Evolutionary conservation across 192 early-diverging fungal genomes (phyloP).

Genomic region (Backusella westeae): DNA sequence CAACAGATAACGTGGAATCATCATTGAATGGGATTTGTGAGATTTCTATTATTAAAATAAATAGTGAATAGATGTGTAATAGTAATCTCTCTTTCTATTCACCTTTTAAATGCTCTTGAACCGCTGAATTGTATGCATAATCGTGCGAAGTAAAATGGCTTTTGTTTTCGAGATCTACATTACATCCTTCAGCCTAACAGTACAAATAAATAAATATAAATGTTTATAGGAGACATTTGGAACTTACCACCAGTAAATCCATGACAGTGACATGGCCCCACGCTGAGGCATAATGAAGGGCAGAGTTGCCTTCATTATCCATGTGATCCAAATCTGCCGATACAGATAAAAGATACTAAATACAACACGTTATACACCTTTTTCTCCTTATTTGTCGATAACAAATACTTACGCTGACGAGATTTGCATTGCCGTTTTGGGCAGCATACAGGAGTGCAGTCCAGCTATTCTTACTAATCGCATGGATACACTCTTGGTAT

Average conservation of each 20-base stretch:
- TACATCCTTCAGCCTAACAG: conserved; percentile 25
- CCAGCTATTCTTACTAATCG: conserved; percentile 33
- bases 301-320: conserved; percentile 43
- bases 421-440: conserved; percentile 36
- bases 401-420: conserved; percentile 26
- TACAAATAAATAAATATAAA: not conserved
- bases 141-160: conserved; percentile 25
- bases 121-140: conserved; percentile 29
- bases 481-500: conserved; percentile 40
- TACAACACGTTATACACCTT: not conserved
- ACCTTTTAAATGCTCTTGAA: conserved; percentile 31
- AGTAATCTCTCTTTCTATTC: not conserved
- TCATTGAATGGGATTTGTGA: conserved; percentile 16
- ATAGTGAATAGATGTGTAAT: too few species aligned
- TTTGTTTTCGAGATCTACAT: conserved; percentile 32
- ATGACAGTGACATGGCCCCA: conserved; percentile 39
- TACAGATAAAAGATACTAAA: conserved; percentile 29
- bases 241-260: conserved; percentile 27
- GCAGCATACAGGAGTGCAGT: conserved; percentile 38
- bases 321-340: conserved; percentile 39
- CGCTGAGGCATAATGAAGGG: conserved; percentile 37
- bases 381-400: not conserved
- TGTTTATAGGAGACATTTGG: too few species aligned
- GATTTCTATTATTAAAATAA: not conserved
- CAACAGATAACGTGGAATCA: conserved; percentile 4